Base-by-base conservation (phyloP, 2,329 filamentous ascomycete species). In the Aspergillus tamarii region DNA sequence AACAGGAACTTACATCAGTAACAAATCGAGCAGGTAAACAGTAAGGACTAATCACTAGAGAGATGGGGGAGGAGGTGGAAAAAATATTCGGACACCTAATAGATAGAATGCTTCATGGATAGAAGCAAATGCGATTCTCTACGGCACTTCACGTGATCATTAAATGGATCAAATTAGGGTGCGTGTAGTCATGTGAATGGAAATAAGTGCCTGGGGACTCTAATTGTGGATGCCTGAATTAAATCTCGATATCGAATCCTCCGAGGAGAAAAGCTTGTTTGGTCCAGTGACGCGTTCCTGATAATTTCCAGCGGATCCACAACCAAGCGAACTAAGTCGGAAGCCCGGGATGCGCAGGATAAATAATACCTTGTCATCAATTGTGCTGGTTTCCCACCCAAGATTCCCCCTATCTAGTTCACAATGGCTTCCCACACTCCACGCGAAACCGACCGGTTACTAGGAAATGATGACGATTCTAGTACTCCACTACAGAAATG, bases 401-500 rank as follows among this genome's bases (percentile, higher is more conserved):
- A 28, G 16, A 8, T 26, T 4, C 12, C 34, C 34, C 14, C 34
- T 36, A 28, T 48, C 23, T 23, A 3, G 23, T 16, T 50, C 14
- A 16, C 28, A 1, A 54, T 54, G 52, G 19, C 30, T 21, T 54
- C 52, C 30, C 30, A 36, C 11, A 23, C 16, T 54, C 52, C 52
- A 10, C 28, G n/a, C 52, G 52, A 54, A 54, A 54, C 52, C 32
- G 52, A 54, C 30, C 19, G 30, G 52, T 23, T 54, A 54, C 52
- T 54, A 5, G 19, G 52, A 21, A 21, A 36, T 16, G 30, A n/a
- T 36, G 19, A 21, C 11, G 16, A 30, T 30, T 14, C 46, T 9
- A 4, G 16, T 36, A 5, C 19, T 54, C 19, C 30, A 23, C 28
- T 8, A 16, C 52, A 19, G 8, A 21, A 54, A 26, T 36, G n/a